phyloP scores from a whole-genome alignment of 176 grass and related monocot genomes.

The Oryza coarctata region DNA sequence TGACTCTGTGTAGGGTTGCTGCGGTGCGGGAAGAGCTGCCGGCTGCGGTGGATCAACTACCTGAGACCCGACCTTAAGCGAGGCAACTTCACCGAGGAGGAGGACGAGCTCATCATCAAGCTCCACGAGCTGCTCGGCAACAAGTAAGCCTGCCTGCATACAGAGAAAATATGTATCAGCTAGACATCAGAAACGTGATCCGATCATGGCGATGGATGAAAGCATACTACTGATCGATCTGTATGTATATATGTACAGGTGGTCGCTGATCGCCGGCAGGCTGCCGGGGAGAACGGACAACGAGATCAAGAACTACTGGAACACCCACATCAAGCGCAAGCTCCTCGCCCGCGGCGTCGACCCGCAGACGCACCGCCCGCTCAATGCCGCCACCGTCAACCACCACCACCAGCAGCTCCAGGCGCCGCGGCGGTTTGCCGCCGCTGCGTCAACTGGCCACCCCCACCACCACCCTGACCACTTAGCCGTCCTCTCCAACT shows the following conservation, averaged over 20 bases:
- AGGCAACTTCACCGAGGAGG: conserved; percentile 89
- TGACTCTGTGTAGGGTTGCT: conserved; percentile 43
- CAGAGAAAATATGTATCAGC: neutral
- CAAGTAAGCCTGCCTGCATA: conserved; percentile 40
- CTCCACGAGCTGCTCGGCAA: conserved; percentile 87
- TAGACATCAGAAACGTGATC: neutral
- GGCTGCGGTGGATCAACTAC: conserved; percentile 97
- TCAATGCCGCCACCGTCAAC: conserved; percentile 41
- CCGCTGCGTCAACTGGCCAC: neutral
- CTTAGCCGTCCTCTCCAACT: conserved; percentile 20
- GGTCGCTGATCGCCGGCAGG: conserved; percentile 84
- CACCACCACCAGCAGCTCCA: conserved; percentile 13
- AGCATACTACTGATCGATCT: neutral
- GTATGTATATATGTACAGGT: conserved; percentile 30
- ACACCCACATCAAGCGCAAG: conserved; percentile 91
- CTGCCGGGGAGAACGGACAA: conserved; percentile 85
- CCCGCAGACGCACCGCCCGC: conserved; percentile 63
- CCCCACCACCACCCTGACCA: neutral
- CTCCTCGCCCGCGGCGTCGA: conserved; percentile 69
- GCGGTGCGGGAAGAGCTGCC: conserved; percentile 91
- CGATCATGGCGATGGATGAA: neutral
- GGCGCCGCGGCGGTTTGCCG: neutral
- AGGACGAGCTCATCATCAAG: conserved; percentile 94
- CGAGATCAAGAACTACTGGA: conserved; percentile 98
- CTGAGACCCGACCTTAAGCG: conserved; percentile 88